These are phyloP conservation scores for Margaritispora aquatica DNA, from an alignment of 495 filamentous ascomycete genomes.

Conservation along the genomic window DNA sequence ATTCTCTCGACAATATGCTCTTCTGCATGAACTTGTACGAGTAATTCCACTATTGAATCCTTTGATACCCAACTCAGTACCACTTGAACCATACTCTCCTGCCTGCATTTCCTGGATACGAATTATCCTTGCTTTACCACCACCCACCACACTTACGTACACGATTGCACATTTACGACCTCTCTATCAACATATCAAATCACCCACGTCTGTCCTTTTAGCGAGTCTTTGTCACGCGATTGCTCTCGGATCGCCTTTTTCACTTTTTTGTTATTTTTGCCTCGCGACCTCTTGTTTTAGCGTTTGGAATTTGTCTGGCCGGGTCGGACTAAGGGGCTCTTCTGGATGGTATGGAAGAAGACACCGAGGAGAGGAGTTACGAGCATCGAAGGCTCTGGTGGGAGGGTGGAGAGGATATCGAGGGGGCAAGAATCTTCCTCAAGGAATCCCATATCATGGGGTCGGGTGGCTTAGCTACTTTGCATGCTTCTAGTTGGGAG, in stretches of 20 bases:
- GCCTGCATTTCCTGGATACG: neutral
- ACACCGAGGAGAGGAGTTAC: neutral
- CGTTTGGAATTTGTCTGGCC: neutral
- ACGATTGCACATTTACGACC: neutral
- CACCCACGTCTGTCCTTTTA: conserved; percentile 18
- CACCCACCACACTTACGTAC: neutral
- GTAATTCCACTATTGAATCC: conserved; percentile 2
- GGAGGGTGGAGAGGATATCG: no score
- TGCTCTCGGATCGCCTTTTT: neutral
- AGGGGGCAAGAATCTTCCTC: no score
- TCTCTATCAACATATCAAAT: neutral
- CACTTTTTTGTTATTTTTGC: neutral
- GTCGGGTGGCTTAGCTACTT: neutral
- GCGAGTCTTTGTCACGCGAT: conserved; percentile 12
- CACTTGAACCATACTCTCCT: neutral
- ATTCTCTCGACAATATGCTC: neutral
- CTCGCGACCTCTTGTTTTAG: neutral
- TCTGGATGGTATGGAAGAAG: neutral
- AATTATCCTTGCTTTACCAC: neutral
- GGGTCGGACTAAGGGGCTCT: neutral
- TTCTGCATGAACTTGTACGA: neutral
- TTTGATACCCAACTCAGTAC: conserved; percentile 10
- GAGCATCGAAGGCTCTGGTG: no score
- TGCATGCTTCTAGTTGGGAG: neutral
- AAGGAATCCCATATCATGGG: no score